These are phyloP conservation scores for Elongisporangium anandrum DNA, from an alignment of 352 stramenopile species.

Conservation along the genomic window DNA sequence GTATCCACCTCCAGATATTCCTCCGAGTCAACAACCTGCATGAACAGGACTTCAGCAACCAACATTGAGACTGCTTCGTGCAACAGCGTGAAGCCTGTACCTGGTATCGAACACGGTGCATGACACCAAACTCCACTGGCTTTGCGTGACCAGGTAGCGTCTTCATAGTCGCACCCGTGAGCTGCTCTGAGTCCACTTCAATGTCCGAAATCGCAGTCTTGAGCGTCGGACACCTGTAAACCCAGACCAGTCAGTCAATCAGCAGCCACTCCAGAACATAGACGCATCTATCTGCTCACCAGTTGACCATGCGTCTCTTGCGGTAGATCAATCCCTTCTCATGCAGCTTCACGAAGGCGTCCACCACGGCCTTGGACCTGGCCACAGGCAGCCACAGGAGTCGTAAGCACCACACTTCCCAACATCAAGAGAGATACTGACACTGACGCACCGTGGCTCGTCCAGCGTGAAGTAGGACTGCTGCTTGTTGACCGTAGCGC, in stretches of 20 bases:
- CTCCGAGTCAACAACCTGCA: conserved; percentile 43
- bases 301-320: conserved; percentile 97
- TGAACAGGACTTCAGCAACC: not conserved
- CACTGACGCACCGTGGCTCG: conserved; percentile 74
- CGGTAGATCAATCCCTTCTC: conserved; percentile 97
- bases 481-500: conserved; percentile 95
- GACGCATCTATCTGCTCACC: conserved; percentile 67
- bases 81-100: conserved; percentile 8
- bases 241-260: too few species aligned
- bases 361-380: conserved; percentile 48
- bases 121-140: conserved; percentile 80
- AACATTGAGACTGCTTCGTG: too few species aligned
- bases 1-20: conserved; percentile 94
- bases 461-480: conserved; percentile 99
- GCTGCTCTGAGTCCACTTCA: conserved; percentile 97
- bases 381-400: too few species aligned
- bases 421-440: not conserved
- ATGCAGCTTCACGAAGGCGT: conserved; percentile 88
- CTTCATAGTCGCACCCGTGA: conserved; percentile 88
- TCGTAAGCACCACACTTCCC: not conserved
- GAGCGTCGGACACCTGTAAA: conserved; percentile 82
- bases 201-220: conserved; percentile 96
- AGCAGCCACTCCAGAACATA: too few species aligned
- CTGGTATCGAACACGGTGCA: conserved; percentile 78
- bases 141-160: conserved; percentile 64